Conservation (phyloP, 208 protist genomes). For the Wallacemonas sp. region DNA sequence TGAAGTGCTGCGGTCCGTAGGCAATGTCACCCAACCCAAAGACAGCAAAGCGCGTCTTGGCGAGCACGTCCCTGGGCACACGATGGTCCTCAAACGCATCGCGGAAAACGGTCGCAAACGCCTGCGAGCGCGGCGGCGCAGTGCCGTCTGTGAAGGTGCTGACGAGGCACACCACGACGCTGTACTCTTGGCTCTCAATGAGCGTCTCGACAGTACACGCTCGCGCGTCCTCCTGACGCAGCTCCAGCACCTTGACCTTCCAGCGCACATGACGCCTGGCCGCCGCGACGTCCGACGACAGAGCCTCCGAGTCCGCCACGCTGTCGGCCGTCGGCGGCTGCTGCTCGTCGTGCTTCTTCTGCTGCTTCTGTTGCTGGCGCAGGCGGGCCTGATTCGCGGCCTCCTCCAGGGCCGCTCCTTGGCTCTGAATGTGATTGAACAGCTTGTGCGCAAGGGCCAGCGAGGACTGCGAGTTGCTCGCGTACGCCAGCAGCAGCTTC, state of each 20-base stretch:
- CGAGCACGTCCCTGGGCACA: constrained; percentile 61
- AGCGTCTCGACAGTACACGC: constrained; percentile 55
- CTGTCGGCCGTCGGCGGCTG: neutral
- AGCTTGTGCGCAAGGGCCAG: constrained; percentile 68
- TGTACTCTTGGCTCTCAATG: constrained; percentile 41
- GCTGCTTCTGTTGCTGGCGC: neutral
- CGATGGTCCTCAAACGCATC: constrained; percentile 86
- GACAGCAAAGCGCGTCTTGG: constrained; percentile 66
- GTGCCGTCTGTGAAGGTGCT: constrained; percentile 83
- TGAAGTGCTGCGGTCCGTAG: constrained; percentile 81
- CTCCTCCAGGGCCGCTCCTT: neutral
- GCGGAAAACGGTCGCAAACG: constrained; percentile 70
- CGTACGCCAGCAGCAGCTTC: constrained; percentile 72
- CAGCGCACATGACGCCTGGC: neutral
- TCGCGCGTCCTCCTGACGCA: constrained; percentile 23
- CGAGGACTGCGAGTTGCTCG: constrained; percentile 59
- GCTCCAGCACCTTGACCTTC: constrained; percentile 9
- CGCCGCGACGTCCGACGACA: constrained; percentile 18
- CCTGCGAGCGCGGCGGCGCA: constrained; percentile 59
- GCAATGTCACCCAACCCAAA: constrained; percentile 90
- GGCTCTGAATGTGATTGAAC: constrained; percentile 31
- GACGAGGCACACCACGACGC: constrained; percentile 66
- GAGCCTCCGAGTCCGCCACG: constrained; percentile 7
- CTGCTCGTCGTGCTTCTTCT: too few species aligned
- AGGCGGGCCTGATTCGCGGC: neutral